phyloP scores from a whole-genome alignment of 129 eudicot species.

The Flaveria trinervia region DNA sequence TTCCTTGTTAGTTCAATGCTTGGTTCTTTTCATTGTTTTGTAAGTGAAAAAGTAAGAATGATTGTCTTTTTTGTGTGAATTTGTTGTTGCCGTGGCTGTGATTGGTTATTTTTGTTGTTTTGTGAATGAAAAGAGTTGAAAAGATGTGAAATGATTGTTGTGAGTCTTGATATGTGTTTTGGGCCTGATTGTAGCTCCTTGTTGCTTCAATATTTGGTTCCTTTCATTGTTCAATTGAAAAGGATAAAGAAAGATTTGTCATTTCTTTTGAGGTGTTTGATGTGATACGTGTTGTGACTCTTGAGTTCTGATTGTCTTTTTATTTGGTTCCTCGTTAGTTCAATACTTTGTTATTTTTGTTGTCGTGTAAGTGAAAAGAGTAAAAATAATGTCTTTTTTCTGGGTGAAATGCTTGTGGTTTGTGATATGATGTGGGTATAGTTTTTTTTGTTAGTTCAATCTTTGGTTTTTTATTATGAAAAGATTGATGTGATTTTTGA shows the following conservation, averaged over 20 bases:
- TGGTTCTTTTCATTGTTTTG: background rate
- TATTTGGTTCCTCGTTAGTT: background rate
- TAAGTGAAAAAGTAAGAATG: background rate
- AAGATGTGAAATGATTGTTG: background rate
- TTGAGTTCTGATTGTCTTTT: background rate
- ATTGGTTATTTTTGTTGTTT: background rate
- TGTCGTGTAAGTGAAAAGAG: background rate
- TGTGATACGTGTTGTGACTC: background rate
- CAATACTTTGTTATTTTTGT: background rate
- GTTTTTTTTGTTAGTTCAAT: background rate
- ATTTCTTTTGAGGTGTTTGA: background rate
- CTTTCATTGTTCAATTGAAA: background rate
- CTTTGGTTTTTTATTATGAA: background rate
- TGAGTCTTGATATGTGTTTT: background rate
- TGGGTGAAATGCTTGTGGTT: background rate
- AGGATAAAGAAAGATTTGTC: background rate
- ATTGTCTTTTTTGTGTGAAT: background rate
- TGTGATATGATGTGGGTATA: background rate
- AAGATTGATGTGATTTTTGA: background rate
- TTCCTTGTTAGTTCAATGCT: background rate
- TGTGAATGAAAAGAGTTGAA: background rate
- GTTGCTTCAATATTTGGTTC: background rate
- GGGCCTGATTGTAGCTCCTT: background rate
- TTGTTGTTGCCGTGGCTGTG: conserved; percentile 1
- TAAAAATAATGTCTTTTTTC: background rate